These are phyloP conservation scores for Gliomastix tumulicola DNA, from an alignment of 2,329 filamentous ascomycete species.

Conservation along the genomic window DNA sequence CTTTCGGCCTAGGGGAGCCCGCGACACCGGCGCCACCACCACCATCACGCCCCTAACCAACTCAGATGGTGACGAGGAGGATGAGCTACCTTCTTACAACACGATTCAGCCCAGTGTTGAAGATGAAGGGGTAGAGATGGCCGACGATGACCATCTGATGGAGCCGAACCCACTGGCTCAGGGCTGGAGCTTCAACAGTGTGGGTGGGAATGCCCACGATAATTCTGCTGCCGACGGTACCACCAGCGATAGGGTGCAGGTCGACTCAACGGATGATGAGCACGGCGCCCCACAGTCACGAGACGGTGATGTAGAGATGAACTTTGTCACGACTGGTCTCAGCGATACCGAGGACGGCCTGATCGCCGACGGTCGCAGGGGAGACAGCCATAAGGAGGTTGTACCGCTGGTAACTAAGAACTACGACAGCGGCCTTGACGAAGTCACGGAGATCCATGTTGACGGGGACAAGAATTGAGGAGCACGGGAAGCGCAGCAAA, in stretches of 20 bases:
- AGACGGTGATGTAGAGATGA: conserved; percentile 17
- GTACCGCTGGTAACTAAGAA: conserved; percentile 29
- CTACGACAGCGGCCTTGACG: conserved; percentile 30
- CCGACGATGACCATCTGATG: conserved; percentile 23
- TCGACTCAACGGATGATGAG: conserved; percentile 29
- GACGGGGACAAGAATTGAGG: too few relatives aligned
- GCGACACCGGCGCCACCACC: conserved; percentile 37
- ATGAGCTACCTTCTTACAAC: conserved; percentile 23
- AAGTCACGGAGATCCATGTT: conserved; percentile 42
- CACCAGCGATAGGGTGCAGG: conserved; percentile 35
- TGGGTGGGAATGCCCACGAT: conserved; percentile 12
- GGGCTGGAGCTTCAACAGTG: conserved; percentile 25
- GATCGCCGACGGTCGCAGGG: neutral
- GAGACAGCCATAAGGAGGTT: too few relatives aligned
- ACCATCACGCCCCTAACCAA: conserved; percentile 16
- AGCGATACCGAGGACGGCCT: conserved; percentile 1
- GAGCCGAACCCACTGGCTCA: conserved; percentile 21
- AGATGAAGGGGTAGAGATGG: conserved; percentile 38
- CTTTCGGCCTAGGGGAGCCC: conserved; percentile 60
- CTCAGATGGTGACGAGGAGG: conserved; percentile 16
- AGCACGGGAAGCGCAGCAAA: too few relatives aligned
- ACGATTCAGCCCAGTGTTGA: conserved; percentile 36
- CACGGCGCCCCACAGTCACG: conserved; percentile 3
- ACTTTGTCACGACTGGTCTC: conserved; percentile 4
- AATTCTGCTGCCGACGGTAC: conserved; percentile 4